Evolutionary conservation across 1,284 basidiomycete species (phyloP).

Genomic region (Apiotrichum brassicae): DNA sequence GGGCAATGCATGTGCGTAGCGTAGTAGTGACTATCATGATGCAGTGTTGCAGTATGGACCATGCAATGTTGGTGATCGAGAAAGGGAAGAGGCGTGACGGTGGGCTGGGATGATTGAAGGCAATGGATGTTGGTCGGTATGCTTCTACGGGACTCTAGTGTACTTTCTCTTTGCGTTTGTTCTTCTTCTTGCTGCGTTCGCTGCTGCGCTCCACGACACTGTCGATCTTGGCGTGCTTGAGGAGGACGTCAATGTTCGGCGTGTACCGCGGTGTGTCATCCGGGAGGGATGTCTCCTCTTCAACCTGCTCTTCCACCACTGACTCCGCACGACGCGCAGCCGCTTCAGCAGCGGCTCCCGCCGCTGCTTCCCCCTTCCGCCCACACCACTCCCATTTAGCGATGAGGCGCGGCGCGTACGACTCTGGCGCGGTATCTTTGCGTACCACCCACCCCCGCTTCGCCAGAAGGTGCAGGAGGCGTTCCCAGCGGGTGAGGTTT

Average conservation of each 20-base stretch:
- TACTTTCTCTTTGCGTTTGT: no score
- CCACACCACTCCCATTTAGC: background rate
- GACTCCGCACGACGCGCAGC: background rate
- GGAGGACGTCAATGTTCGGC: no score
- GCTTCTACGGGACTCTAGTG: no score
- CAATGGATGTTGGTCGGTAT: no score
- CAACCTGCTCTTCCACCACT: background rate
- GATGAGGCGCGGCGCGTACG: background rate
- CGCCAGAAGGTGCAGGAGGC: background rate
- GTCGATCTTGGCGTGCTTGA: no score
- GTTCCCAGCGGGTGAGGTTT: slow-evolving; percentile 6
- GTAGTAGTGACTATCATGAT: background rate
- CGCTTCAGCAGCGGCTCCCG: no score
- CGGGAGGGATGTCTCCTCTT: no score
- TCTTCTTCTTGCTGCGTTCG: no score
- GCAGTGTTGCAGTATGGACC: background rate
- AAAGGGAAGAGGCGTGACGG: no score
- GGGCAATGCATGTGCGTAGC: slow-evolving; percentile 2
- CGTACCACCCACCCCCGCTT: slow-evolving; percentile 7
- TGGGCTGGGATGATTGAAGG: no score
- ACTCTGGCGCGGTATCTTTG: background rate
- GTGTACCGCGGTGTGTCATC: no score
- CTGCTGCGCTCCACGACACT: no score
- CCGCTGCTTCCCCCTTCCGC: background rate
- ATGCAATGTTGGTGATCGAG: background rate